phyloP scores from a whole-genome alignment of 345 rosid genomes.

The Lepidium sativum region DNA sequence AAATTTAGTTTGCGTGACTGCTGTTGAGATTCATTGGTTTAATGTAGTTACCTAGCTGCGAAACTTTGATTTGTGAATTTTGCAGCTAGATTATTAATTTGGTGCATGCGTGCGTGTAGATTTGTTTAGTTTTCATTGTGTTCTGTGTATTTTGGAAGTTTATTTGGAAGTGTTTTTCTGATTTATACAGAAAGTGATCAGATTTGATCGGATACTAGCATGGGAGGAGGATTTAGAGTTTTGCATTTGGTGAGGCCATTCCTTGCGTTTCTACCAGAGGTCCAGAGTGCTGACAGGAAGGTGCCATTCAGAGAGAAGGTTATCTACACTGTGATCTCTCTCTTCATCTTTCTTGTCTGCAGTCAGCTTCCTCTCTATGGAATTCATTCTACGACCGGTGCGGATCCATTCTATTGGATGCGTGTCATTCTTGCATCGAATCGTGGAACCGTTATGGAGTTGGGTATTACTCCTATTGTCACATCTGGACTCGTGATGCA shows the following conservation, averaged over 20 bases:
- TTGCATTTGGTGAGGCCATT: constrained; percentile 63
- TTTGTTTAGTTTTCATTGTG: neutral
- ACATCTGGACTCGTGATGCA: constrained; percentile 69
- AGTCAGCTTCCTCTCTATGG: constrained; percentile 76
- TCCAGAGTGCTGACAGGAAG: constrained; percentile 60
- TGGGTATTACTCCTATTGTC: constrained; percentile 68
- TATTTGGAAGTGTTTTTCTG: neutral
- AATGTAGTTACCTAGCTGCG: neutral
- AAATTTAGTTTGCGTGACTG: neutral
- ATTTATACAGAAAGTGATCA: constrained; percentile 9
- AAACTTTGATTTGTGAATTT: neutral
- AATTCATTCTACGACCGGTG: constrained; percentile 60
- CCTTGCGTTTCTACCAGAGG: constrained; percentile 47
- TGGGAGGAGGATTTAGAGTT: constrained; percentile 71
- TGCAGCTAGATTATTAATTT: neutral
- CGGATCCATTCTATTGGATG: constrained; percentile 76
- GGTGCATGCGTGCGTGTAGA: neutral
- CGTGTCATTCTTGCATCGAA: constrained; percentile 70
- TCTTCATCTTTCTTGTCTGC: constrained; percentile 60
- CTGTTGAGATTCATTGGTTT: neutral
- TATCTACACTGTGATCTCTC: constrained; percentile 47
- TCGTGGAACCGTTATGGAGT: constrained; percentile 76
- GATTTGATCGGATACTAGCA: constrained; percentile 11
- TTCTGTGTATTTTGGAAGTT: neutral
- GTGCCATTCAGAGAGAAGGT: constrained; percentile 66